These are phyloP conservation scores for Chaetomiaceae sp. DNA, from an alignment of 2,329 filamentous ascomycete genomes.

Conservation along the genomic window DNA sequence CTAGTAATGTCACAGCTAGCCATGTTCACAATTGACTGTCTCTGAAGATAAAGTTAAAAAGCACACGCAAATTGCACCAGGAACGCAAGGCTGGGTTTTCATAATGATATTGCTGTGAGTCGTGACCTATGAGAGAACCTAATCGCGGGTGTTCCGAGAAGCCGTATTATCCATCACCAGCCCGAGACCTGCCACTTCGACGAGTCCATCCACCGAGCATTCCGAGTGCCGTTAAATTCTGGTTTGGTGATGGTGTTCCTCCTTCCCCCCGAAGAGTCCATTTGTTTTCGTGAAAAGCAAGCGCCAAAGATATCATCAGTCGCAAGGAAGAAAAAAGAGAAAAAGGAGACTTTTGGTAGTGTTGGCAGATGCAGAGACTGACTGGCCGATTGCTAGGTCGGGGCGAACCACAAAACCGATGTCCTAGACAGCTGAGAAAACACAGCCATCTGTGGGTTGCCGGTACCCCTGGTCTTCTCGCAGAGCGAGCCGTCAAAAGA, in stretches of 20 bases:
- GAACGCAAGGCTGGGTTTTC: no score
- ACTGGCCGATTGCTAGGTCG: background rate
- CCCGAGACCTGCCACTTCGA: background rate
- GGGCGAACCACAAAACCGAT: background rate
- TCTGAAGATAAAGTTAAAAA: no score
- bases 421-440: background rate
- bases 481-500: background rate
- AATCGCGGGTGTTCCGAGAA: background rate
- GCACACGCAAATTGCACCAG: no score
- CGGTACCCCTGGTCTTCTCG: background rate
- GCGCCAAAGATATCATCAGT: no score
- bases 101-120: background rate
- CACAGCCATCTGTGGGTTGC: constrained; percentile 1
- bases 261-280: background rate
- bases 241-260: background rate
- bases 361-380: background rate
- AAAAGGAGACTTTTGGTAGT: background rate
- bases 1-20: no score
- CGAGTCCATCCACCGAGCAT: background rate
- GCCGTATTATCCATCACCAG: background rate
- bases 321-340: no score
- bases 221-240: no score
- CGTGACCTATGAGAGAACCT: background rate
- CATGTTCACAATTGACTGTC: no score
- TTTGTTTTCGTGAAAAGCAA: no score